Base-by-base conservation (phyloP, 768 basidiomycete species). In the Lepiota venenata region DNA sequence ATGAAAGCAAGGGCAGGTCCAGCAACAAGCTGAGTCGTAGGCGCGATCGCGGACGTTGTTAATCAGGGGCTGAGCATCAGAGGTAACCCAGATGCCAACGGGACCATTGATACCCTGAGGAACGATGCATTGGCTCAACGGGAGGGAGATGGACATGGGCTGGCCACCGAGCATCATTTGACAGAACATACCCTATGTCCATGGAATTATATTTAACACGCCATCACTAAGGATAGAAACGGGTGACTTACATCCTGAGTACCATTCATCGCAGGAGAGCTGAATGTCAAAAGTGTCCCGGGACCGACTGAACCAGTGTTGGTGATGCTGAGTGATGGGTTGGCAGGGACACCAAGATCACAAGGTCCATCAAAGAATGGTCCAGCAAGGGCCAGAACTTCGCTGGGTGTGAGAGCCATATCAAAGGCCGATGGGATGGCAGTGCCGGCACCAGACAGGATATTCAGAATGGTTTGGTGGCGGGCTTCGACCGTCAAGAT, bases 401-500 rank as follows among this genome's bases (percentile, higher is more conserved):
- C 86, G 36, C 69, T 69, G 10, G 90, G 88, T 11, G 71, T 72
- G n/a, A 94, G 71, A 6, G 83, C 74, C 21, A 92, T 71, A 64
- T 93, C 91, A 64, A 91, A 93, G 1, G 87, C 74, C 41, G 77
- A 66, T 4, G 90, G 84, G 52, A 88, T 81, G 15, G 83, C 74
- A 3, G 75, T 76, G 14, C 80, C 84, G 56, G 68, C 70, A 14
- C 78, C 76, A 41, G 78, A 78, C 50, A 93, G 61, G 57, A 91
- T 61, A 72, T 93, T 92, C 48, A 91, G 77, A 40, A 93, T 68
- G 1, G 86, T 84, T 65, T 87, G 84, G 62, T 94, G 91, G 44
- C 91, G 85, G n/a, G 89, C 85, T 64, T 93, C 91, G 44, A 90
- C 76, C 25, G 89, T 85, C 67, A 88, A 62, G 64, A 92, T 92